A percentile compares a stretch with the other conserved stretches of the same genome.
phyloP scores from a whole-genome alignment of 306 rosid species.

The Phaseolus lunatus region DNA sequence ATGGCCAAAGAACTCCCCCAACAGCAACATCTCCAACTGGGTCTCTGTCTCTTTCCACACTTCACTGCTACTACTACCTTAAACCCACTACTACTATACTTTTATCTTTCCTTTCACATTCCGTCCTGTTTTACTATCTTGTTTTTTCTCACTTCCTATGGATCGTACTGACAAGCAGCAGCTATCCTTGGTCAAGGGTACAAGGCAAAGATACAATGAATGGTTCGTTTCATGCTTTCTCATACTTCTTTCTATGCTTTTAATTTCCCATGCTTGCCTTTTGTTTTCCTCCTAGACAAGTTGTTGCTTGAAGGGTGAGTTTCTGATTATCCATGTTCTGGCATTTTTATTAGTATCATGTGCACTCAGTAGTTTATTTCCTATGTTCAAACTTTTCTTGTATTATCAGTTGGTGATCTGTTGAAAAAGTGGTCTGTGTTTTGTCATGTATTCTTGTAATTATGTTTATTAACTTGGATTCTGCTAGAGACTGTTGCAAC shows the following conservation, averaged over 20 bases:
- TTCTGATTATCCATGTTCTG: constrained; percentile 25
- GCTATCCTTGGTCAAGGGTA: constrained; percentile 74
- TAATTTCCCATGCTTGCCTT: constrained; percentile 29
- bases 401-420: constrained; percentile 12
- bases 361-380: constrained; percentile 14
- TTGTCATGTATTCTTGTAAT: constrained; percentile 1
- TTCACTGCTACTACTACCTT: constrained; percentile 52
- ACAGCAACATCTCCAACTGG: constrained; percentile 60
- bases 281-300: constrained; percentile 30
- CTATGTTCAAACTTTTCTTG: not conserved
- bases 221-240: constrained; percentile 67
- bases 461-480: constrained; percentile 39
- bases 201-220: constrained; percentile 81
- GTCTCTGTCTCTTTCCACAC: constrained; percentile 64
- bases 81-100: constrained; percentile 58
- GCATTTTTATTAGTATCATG: constrained; percentile 16
- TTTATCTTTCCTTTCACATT: constrained; percentile 53
- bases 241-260: constrained; percentile 17
- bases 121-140: constrained; percentile 50
- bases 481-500: constrained; percentile 8
- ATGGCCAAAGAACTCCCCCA: constrained; percentile 69
- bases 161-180: constrained; percentile 81
- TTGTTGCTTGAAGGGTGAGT: constrained; percentile 30
- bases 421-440: not conserved
- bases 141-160: constrained; percentile 57